These are phyloP conservation scores for Meripilus lineatus DNA, from an alignment of 1,284 basidiomycete species.

Conservation along the genomic window DNA sequence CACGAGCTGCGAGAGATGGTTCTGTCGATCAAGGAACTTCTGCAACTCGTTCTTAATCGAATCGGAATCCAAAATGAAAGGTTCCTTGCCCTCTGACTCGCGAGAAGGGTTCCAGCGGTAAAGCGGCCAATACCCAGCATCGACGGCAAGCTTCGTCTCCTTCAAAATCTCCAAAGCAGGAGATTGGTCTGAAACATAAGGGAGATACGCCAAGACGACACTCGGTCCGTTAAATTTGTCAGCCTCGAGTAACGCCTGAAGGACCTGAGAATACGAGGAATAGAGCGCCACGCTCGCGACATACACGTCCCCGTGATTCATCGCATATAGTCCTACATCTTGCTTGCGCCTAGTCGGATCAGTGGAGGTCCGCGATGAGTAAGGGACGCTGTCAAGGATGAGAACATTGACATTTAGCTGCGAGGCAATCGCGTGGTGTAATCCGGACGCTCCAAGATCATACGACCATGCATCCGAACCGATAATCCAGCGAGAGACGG, in stretches of 20 bases:
- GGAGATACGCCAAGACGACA: conserved; percentile 92
- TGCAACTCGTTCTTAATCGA: conserved; percentile 93
- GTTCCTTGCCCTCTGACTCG: conserved; percentile 70
- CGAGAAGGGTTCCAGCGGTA: conserved; percentile 96
- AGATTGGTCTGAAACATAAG: conserved; percentile 74
- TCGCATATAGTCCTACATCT: conserved; percentile 94
- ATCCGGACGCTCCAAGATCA: conserved; percentile 92
- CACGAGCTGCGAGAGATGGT: conserved; percentile 91
- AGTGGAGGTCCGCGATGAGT: conserved; percentile 66
- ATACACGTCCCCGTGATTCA: conserved; percentile 97
- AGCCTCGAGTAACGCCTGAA: conserved; percentile 91
- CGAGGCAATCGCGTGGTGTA: conserved; percentile 93
- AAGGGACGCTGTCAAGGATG: conserved; percentile 91
- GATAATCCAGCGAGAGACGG: conserved; percentile 89
- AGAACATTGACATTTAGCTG: conserved; percentile 93
- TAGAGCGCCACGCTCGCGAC: conserved; percentile 96
- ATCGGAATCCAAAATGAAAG: conserved; percentile 92
- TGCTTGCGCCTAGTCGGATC: conserved; percentile 82
- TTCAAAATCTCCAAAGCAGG: conserved; percentile 88
- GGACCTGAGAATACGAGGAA: conserved; percentile 91
- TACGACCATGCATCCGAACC: conserved; percentile 98
- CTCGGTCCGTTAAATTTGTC: conserved; percentile 89
- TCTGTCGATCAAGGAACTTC: conserved; percentile 94
- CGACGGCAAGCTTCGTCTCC: conserved; percentile 96
- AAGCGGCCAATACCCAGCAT: conserved; percentile 96